These are phyloP conservation scores for Trichosanthes truncata DNA, from an alignment of 306 rosid species.

Conservation along the genomic window DNA sequence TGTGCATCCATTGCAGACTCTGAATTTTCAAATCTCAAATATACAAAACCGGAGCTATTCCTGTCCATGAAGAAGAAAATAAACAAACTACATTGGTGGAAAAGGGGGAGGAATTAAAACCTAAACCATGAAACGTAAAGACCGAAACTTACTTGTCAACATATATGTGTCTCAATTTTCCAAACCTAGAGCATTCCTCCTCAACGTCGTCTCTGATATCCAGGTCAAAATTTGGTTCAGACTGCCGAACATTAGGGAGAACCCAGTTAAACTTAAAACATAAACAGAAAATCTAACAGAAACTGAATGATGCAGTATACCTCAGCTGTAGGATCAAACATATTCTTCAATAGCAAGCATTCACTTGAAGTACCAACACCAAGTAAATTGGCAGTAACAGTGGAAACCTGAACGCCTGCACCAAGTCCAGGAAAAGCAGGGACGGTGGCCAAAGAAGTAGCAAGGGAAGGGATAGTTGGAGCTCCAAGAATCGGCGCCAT, in stretches of 20 bases:
- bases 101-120: neutral
- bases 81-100: neutral
- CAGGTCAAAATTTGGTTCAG: constrained; percentile 71
- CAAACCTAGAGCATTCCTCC: constrained; percentile 82
- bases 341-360: constrained; percentile 71
- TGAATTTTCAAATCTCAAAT: constrained; percentile 50
- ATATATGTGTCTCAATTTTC: constrained; percentile 54
- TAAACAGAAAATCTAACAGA: neutral
- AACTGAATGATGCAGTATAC: constrained; percentile 24
- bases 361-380: constrained; percentile 81
- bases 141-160: constrained; percentile 70
- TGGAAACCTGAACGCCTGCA: constrained; percentile 54
- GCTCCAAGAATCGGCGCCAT: constrained; percentile 33
- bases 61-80: constrained; percentile 27
- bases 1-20: constrained; percentile 67
- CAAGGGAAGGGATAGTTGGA: constrained; percentile 21
- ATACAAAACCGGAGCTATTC: constrained; percentile 70
- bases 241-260: constrained; percentile 29
- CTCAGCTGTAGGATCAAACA: constrained; percentile 91
- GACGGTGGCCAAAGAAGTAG: constrained; percentile 34
- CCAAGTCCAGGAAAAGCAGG: constrained; percentile 45
- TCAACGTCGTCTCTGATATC: constrained; percentile 89
- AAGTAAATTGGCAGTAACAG: constrained; percentile 26
- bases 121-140: neutral
- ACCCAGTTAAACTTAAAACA: neutral